A percentile compares a stretch with the other conserved stretches of the same genome.
These are phyloP conservation scores for Silene coronaria DNA, from an alignment of 179 eudicot species.

Conservation along the genomic window DNA sequence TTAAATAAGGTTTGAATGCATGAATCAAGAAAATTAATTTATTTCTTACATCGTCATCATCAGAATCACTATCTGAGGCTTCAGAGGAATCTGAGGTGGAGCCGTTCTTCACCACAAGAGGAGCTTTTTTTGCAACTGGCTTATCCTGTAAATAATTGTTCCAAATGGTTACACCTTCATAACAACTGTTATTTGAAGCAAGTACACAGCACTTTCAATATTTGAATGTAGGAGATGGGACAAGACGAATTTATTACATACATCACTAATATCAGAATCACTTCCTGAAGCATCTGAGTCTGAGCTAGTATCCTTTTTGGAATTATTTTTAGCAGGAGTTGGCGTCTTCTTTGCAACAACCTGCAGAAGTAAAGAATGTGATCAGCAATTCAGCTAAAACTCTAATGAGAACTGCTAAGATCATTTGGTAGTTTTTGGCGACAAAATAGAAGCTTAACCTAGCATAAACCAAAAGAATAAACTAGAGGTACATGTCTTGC, in stretches of 20 bases:
- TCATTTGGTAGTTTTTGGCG: background rate
- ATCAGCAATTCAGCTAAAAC: background rate
- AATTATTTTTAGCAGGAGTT: slow-evolving; percentile 27
- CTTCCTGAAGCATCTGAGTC: slow-evolving; percentile 28
- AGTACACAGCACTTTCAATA: background rate
- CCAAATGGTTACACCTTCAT: background rate
- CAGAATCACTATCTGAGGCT: slow-evolving; percentile 21
- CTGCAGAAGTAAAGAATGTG: slow-evolving; percentile 15
- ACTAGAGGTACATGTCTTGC: no score
- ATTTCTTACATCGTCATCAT: slow-evolving; percentile 12
- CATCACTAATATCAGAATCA: slow-evolving; percentile 30
- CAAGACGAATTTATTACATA: background rate
- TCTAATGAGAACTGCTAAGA: background rate
- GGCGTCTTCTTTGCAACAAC: slow-evolving; percentile 20
- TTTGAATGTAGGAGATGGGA: background rate
- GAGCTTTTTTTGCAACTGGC: slow-evolving; percentile 16
- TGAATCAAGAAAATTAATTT: background rate
- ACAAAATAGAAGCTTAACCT: no score
- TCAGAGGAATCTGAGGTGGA: slow-evolving; percentile 15
- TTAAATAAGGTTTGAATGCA: background rate
- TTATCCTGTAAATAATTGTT: slow-evolving; percentile 1
- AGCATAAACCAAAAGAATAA: no score
- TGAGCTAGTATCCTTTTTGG: slow-evolving; percentile 24
- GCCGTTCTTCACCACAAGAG: slow-evolving; percentile 22
- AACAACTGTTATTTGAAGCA: background rate